These are phyloP conservation scores for Coemansia sp. DNA, from an alignment of 192 early-diverging fungal genomes.

Conservation along the genomic window DNA sequence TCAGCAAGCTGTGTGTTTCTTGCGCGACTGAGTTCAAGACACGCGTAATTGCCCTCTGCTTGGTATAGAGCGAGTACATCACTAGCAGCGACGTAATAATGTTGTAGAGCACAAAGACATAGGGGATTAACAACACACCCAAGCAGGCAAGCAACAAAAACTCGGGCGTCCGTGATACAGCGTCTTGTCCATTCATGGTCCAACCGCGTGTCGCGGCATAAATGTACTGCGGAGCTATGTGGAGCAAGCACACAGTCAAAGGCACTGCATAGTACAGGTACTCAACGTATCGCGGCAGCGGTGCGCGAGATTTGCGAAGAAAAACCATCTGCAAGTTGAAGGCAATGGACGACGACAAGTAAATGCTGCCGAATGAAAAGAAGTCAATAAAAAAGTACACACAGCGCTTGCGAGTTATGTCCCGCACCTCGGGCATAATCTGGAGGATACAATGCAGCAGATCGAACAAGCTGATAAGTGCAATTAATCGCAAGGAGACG, in stretches of 20 bases:
- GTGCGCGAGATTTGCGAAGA: constrained; percentile 11
- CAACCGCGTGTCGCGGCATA: constrained; percentile 10
- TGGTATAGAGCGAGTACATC: constrained; percentile 24
- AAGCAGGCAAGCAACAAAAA: constrained; percentile 16
- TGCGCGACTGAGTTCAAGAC: constrained; percentile 11
- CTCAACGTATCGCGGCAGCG: constrained; percentile 29
- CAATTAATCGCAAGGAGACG: constrained; percentile 34
- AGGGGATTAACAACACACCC: constrained; percentile 9
- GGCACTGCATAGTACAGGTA: constrained; percentile 32
- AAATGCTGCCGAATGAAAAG: constrained; percentile 14
- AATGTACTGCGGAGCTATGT: constrained; percentile 17
- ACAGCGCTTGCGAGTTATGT: neutral
- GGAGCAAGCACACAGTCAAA: constrained; percentile 5
- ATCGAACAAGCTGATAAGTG: constrained; percentile 22
- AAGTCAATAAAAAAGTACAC: constrained; percentile 15
- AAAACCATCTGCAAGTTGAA: constrained; percentile 45
- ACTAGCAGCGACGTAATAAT: constrained; percentile 16
- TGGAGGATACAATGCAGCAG: constrained; percentile 20
- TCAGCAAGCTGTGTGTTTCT: constrained; percentile 8
- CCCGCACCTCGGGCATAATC: neutral
- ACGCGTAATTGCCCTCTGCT: constrained; percentile 19
- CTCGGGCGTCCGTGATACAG: constrained; percentile 4
- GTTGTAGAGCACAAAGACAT: constrained; percentile 33
- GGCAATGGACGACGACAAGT: constrained; percentile 36
- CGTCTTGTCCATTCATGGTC: constrained; percentile 7